These are phyloP conservation scores for Sclerotinia nivalis DNA, from an alignment of 2,329 filamentous ascomycete species.

Conservation along the genomic window DNA sequence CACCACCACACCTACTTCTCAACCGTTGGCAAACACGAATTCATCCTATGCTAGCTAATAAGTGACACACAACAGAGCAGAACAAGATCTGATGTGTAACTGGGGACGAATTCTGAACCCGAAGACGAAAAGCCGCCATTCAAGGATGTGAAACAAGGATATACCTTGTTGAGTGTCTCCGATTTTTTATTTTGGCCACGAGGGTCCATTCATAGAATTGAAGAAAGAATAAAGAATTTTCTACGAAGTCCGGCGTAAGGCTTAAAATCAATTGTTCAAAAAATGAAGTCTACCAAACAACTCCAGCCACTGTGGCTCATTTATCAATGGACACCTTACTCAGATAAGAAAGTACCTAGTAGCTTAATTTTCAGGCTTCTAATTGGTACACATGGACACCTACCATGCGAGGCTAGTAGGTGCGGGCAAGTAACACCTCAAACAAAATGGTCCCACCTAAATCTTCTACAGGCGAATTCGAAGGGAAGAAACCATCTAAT, in stretches of 20 bases:
- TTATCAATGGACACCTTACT: neutral
- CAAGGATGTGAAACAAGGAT: neutral
- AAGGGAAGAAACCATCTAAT: constrained; percentile 5
- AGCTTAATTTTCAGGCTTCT: neutral
- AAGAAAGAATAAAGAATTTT: too few relatives aligned
- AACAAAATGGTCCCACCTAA: neutral
- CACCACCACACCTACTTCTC: neutral
- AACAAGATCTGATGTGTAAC: constrained; percentile 8
- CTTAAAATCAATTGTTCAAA: neutral
- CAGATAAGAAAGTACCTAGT: neutral
- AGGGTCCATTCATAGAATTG: neutral
- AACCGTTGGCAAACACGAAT: constrained; percentile 4
- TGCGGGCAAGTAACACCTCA: constrained; percentile 6
- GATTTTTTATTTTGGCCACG: neutral
- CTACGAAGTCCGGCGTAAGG: too few relatives aligned
- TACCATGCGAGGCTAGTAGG: neutral
- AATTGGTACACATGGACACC: neutral
- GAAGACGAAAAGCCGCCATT: neutral
- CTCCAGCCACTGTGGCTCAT: neutral
- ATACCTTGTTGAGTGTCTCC: neutral
- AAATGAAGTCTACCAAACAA: too few relatives aligned
- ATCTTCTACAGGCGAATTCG: neutral
- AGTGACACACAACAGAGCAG: neutral
- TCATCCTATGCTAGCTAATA: too few relatives aligned
- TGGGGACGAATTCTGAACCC: neutral